Evolutionary conservation across 192 early-diverging fungal species (phyloP).

Genomic region (Gonapodya prolifera): DNA sequence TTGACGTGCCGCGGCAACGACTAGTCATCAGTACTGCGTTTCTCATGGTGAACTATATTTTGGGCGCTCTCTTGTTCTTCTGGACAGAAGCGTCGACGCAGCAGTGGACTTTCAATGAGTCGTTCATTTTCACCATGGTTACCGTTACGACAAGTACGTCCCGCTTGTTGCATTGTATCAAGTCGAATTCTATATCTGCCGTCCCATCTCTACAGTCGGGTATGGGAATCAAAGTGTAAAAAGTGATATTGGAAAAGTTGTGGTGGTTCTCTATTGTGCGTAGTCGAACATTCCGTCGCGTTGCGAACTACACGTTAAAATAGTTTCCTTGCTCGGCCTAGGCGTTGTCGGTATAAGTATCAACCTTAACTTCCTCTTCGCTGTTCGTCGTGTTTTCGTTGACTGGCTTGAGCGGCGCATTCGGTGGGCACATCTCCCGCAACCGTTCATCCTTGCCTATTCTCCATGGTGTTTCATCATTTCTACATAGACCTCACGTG

Average conservation of each 20-base stretch:
- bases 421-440: no score
- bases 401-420: not conserved
- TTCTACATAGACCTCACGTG: not conserved
- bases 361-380: not conserved
- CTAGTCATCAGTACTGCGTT: not conserved
- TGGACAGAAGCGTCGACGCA: not conserved
- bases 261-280: not conserved
- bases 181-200: no score
- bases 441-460: no score
- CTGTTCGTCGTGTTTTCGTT: not conserved
- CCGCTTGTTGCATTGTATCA: not conserved
- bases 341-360: not conserved
- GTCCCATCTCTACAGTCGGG: not conserved
- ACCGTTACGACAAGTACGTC: not conserved
- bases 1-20: not conserved
- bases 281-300: not conserved
- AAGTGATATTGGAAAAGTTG: not conserved
- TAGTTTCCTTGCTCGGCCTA: not conserved
- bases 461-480: not conserved
- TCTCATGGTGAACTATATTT: not conserved
- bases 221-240: not conserved
- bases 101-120: not conserved
- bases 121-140: not conserved
- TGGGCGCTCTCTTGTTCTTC: not conserved
- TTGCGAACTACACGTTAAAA: not conserved